Percentiles rank a stretch among this genome's conserved stretches.
Evolutionary conservation across 768 basidiomycete genomes (phyloP).

Genomic region (Boletus edulis): DNA sequence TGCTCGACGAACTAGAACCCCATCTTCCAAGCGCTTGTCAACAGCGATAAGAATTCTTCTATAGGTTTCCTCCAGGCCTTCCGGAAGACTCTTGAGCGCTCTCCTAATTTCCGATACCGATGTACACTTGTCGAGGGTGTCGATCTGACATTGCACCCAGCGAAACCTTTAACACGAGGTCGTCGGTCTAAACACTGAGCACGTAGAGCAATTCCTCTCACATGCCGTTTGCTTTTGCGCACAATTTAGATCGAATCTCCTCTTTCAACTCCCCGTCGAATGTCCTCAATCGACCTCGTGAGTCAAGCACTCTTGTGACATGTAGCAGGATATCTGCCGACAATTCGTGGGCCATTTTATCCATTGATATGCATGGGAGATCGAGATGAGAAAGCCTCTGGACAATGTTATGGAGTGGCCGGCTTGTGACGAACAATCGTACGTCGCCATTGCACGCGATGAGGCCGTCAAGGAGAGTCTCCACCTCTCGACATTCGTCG

Average conservation of each 20-base stretch:
- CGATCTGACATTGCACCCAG: conserved; percentile 19
- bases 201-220: neutral
- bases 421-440: conserved; percentile 8
- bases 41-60: conserved; percentile 17
- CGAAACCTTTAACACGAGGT: conserved; percentile 4
- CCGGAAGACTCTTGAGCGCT: conserved; percentile 9
- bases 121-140: conserved; percentile 1
- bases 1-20: neutral
- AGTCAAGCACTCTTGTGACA: conserved; percentile 9
- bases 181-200: neutral
- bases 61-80: conserved; percentile 22
- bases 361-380: conserved; percentile 10
- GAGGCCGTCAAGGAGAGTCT: conserved; percentile 13
- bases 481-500: conserved; percentile 17
- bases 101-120: neutral
- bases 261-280: conserved; percentile 1
- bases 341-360: neutral
- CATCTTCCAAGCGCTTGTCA: neutral
- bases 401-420: conserved; percentile 5
- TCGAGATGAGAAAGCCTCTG: neutral
- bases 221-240: conserved; percentile 20
- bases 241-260: conserved; percentile 6
- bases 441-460: neutral
- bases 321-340: conserved; percentile 8
- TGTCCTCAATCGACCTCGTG: conserved; percentile 1